Base-by-base conservation (phyloP, 1,139 yeast species). In the Yamadazyma siamensis region DNA sequence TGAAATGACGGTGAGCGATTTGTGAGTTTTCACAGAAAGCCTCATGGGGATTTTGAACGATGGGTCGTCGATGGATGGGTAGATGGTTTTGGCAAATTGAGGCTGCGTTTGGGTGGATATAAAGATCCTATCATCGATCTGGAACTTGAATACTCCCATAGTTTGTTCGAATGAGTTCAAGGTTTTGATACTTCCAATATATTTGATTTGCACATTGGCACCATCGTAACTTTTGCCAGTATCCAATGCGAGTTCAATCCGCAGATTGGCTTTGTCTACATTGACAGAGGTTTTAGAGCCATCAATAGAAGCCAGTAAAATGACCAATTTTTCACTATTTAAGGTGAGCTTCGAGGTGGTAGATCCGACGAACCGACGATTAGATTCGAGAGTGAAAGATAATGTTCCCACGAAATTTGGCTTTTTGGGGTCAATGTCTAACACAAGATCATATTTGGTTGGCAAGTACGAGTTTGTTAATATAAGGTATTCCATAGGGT, bases 31-130 rank as follows among this genome's bases (percentile, higher is more conserved):
- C 11, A 82, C 52, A 2, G 66, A 46, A 22, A 83, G 54, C 33
- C 65, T 49, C 32, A 79, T 65, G 1, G 72, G 65, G 4, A 75
- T 66, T 46, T 80, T 82, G 23, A 59, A 52, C n/a, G 60, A 49
- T 13, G 75, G 64, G 41, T 80, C 87, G 48, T 83, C 89, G 13
- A 82, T 50, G 40, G 80, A 71, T 2, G 91, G 91, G 45, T 77
- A 77, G 10, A 81, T 69, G 29, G 50, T 50, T 43, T 80, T 63
- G 3, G 86, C 80, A 39, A 69, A 78, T 19, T 68, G 65, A 0
- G 91, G 88, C 49, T 81, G 89, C 25, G 77, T 68, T 47, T 83
- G 89, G 2, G 91, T 80, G 0, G 87, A 78, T 24, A 81, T 49
- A 11, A 81, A 56, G 35, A 58, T 67, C 38, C 74, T 71, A 9